These are phyloP conservation scores for Apiosordaria backusii DNA, from an alignment of 495 filamentous ascomycete genomes.

Conservation along the genomic window DNA sequence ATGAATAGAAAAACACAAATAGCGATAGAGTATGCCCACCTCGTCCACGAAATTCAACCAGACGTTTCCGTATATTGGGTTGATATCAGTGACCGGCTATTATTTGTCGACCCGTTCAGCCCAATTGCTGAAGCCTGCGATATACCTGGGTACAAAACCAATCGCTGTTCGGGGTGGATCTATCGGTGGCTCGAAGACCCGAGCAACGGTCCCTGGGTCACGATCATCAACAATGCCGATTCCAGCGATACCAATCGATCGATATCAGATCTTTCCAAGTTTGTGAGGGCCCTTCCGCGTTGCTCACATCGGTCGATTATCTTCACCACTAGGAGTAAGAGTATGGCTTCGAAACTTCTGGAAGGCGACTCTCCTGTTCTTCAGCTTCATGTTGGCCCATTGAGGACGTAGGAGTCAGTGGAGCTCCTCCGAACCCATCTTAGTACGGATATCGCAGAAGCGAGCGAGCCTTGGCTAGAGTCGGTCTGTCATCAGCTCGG, in stretches of 20 bases:
- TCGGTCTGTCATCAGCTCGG: not conserved
- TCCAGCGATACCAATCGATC: not conserved
- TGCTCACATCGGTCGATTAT: not conserved
- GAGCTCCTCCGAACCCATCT: not conserved
- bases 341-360: not conserved
- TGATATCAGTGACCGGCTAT: not conserved
- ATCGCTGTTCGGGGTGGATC: not conserved
- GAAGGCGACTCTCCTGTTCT: not conserved
- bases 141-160: not conserved
- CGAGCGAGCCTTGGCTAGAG: not conserved
- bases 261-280: not conserved
- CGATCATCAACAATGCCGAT: not conserved
- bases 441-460: not conserved
- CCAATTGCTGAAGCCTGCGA: not conserved
- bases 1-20: not conserved
- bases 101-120: not conserved
- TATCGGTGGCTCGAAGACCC: not conserved
- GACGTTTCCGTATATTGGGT: not conserved
- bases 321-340: not conserved
- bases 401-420: not conserved
- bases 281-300: not conserved
- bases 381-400: not conserved
- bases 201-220: not conserved
- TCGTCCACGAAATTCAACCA: not conserved
- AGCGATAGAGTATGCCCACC: not conserved